Percentiles rank a stretch among this genome's conserved stretches.
phyloP scores from a whole-genome alignment of 1,284 basidiomycete genomes.

The Puccinia hordei region DNA sequence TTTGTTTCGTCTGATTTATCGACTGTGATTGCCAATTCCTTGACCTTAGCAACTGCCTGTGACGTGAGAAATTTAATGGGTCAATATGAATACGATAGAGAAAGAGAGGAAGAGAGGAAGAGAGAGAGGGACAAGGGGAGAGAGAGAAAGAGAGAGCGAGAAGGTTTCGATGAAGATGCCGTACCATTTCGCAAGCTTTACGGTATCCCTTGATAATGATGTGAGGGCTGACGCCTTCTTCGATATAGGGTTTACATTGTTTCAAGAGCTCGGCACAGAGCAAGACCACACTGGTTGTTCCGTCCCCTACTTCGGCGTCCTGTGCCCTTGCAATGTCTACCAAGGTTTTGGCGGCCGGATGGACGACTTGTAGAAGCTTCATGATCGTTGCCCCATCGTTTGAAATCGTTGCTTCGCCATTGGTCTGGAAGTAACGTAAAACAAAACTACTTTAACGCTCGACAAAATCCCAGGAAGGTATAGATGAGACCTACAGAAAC shows the following conservation, averaged over 20 bases:
- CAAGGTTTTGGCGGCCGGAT: constrained; percentile 91
- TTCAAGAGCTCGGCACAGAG: constrained; percentile 93
- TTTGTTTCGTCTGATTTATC: constrained; percentile 84
- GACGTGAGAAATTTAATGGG: not conserved
- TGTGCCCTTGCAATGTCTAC: constrained; percentile 98
- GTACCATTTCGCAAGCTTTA: constrained; percentile 78
- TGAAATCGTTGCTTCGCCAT: constrained; percentile 94
- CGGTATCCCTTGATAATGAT: constrained; percentile 96
- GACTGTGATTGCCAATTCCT: constrained; percentile 84
- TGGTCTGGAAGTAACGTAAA: constrained; percentile 61
- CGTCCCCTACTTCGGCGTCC: constrained; percentile 97
- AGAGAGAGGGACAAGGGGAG: too few species aligned
- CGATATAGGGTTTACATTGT: constrained; percentile 86
- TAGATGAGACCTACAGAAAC: constrained; percentile 54
- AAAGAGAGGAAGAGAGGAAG: too few species aligned
- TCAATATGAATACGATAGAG: not conserved
- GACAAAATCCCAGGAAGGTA: not conserved
- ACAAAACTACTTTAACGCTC: not conserved
- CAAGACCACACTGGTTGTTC: constrained; percentile 92
- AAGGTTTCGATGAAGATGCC: constrained; percentile 30
- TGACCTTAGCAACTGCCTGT: constrained; percentile 81
- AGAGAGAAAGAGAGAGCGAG: too few species aligned
- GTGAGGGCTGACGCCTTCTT: constrained; percentile 96
- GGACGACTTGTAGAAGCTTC: constrained; percentile 94
- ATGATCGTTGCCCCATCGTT: constrained; percentile 97